Percentiles rank a stretch among this genome's conserved stretches.
Conservation (phyloP, 768 basidiomycete species). For the Peribolospora baueri region DNA sequence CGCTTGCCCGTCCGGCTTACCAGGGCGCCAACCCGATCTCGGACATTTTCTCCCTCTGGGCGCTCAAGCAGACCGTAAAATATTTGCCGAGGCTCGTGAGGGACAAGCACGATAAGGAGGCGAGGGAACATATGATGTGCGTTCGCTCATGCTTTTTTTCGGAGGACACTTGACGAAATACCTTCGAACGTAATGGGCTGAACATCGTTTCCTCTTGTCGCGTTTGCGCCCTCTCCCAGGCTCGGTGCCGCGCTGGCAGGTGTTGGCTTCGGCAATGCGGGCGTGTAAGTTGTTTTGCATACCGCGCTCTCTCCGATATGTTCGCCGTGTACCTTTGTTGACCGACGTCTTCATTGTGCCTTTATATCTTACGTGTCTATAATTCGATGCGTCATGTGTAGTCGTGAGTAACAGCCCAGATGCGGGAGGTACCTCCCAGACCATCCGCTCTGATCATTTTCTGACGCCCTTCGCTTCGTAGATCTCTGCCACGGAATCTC, state of each 20-base stretch:
- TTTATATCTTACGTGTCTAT: conserved; percentile 36
- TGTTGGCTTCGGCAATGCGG: conserved; percentile 84
- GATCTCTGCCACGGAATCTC: conserved; percentile 16
- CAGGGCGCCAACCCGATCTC: conserved; percentile 80
- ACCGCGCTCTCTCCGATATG: too few relatives aligned
- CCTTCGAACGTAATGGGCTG: background rate
- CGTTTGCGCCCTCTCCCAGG: conserved; percentile 22
- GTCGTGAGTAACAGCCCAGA: too few relatives aligned
- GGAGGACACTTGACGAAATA: background rate
- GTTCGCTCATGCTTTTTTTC: conserved; percentile 10
- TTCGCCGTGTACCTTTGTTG: conserved; percentile 37
- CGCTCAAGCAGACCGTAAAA: conserved; percentile 62
- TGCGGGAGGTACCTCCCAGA: background rate
- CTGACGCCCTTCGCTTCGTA: conserved; percentile 2
- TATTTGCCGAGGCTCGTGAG: conserved; percentile 61
- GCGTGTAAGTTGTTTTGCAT: conserved; percentile 19
- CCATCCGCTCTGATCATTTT: background rate
- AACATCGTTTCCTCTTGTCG: background rate
- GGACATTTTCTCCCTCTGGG: conserved; percentile 85
- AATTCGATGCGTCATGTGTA: background rate
- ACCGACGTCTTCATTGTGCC: background rate
- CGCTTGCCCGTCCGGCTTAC: conserved; percentile 70
- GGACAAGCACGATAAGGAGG: conserved; percentile 52
- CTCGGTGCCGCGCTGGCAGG: conserved; percentile 83
- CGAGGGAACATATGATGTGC: conserved; percentile 74